These are phyloP conservation scores for Neurospora discreta DNA, from an alignment of 495 filamentous ascomycete genomes.

Conservation along the genomic window DNA sequence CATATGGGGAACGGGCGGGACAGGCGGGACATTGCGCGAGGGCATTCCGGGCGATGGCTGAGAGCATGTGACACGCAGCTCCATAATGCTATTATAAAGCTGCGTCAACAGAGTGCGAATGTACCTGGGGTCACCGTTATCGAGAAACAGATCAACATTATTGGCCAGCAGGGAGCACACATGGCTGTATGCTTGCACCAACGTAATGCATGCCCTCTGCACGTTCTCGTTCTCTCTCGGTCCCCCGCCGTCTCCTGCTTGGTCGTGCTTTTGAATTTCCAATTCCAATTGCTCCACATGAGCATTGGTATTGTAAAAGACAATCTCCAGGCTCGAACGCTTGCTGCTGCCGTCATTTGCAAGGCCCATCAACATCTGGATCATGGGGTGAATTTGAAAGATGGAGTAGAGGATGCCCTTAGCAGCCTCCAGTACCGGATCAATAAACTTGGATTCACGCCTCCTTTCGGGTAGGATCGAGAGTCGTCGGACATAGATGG, in stretches of 20 bases:
- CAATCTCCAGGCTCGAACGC: conserved; percentile 62
- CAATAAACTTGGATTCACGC: conserved; percentile 43
- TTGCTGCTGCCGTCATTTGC: conserved; percentile 55
- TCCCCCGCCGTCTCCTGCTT: conserved; percentile 37
- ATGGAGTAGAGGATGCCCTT: conserved; percentile 83
- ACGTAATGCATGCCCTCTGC: conserved; percentile 52
- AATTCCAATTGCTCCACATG: conserved; percentile 67
- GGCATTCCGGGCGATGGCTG: conserved; percentile 9
- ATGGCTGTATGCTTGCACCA: conserved; percentile 65
- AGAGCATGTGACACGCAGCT: conserved; percentile 45
- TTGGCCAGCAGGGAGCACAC: conserved; percentile 59
- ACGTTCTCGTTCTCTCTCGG: conserved; percentile 55
- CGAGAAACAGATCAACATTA: conserved; percentile 58
- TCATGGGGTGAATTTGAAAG: conserved; percentile 66
- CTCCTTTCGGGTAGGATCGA: conserved; percentile 79
- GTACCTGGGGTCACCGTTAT: conserved; percentile 66
- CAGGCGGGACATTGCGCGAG: conserved; percentile 3
- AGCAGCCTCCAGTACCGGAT: conserved; percentile 64
- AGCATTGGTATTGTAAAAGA: conserved; percentile 64
- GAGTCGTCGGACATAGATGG: conserved; percentile 59
- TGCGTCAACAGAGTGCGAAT: conserved; percentile 71
- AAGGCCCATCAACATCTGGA: conserved; percentile 60
- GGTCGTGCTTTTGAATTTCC: conserved; percentile 56
- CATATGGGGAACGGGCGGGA: conserved; percentile 11
- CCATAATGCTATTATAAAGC: conserved; percentile 70